phyloP scores from a whole-genome alignment of 202 grass and related monocot genomes.

The Eragrostis tef region DNA sequence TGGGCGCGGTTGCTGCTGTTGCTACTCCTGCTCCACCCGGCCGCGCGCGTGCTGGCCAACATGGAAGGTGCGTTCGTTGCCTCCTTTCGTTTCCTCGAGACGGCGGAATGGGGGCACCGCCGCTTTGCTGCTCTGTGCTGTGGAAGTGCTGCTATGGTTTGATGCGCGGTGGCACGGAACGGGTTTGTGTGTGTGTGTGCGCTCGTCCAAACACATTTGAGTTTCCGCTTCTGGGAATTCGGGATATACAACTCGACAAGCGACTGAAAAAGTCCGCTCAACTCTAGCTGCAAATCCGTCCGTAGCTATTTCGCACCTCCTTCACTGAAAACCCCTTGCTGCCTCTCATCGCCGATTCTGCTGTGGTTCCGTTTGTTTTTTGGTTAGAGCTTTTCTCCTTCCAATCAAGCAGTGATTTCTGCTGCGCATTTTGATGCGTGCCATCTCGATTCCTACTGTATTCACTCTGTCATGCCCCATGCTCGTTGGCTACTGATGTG shows the following conservation, averaged over 20 bases:
- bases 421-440: not conserved
- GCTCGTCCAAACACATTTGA: not conserved
- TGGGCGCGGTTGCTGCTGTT: conserved; percentile 45
- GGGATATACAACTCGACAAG: not conserved
- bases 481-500: not conserved
- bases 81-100: not conserved
- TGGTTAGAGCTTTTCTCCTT: too few species aligned
- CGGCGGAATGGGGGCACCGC: not conserved
- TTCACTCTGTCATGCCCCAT: not conserved
- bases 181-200: not conserved
- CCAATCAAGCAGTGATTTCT: too few species aligned
- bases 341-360: not conserved
- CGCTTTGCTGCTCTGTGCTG: not conserved
- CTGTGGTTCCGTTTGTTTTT: too few species aligned
- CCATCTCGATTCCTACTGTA: not conserved
- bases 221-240: not conserved
- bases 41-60: conserved; percentile 71
- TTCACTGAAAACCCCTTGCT: not conserved
- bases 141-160: too few species aligned
- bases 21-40: conserved; percentile 57
- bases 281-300: not conserved
- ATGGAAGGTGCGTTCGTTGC: conserved; percentile 64
- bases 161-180: too few species aligned
- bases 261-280: not conserved
- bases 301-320: not conserved